A percentile compares a stretch with the other conserved stretches of the same genome.
These are phyloP conservation scores for Chrysanthemum seticuspe DNA, from an alignment of 129 eudicot genomes.

Conservation along the genomic window DNA sequence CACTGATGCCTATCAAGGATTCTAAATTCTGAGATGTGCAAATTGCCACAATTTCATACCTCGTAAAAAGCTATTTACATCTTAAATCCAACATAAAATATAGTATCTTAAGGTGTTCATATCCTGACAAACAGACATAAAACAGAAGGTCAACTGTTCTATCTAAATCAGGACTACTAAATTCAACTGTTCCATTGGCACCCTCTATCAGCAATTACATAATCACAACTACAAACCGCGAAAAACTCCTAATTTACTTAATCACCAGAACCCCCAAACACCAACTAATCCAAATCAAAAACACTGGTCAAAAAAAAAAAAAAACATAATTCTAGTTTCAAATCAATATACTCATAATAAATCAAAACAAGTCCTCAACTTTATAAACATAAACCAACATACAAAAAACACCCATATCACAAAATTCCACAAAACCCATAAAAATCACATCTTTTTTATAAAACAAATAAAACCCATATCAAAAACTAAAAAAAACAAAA, in stretches of 20 bases:
- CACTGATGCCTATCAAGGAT: background rate
- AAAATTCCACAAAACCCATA: slow-evolving; percentile 11
- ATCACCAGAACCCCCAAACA: slow-evolving; percentile 9
- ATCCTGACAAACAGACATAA: background rate
- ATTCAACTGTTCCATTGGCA: background rate
- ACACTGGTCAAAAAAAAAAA: background rate
- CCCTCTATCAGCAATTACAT: background rate
- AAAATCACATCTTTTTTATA: slow-evolving; percentile 4
- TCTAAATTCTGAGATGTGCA: too few species aligned
- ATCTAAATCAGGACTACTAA: background rate
- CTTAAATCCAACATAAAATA: background rate
- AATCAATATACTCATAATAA: too few species aligned
- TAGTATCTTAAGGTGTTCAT: background rate
- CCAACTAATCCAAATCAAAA: slow-evolving; percentile 11
- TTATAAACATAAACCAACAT: too few species aligned
- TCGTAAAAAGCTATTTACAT: background rate
- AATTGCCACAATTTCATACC: background rate
- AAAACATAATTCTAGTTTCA: background rate
- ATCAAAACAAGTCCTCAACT: slow-evolving; percentile 4
- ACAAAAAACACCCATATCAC: background rate
- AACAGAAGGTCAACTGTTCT: background rate
- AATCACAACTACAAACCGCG: background rate
- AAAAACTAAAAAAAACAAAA: background rate
- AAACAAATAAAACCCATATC: slow-evolving; percentile 1
- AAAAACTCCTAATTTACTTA: background rate